Percentiles rank a stretch among this genome's conserved stretches.
Evolutionary conservation across 345 rosid species (phyloP).

Genomic region (Passiflora organensis): DNA sequence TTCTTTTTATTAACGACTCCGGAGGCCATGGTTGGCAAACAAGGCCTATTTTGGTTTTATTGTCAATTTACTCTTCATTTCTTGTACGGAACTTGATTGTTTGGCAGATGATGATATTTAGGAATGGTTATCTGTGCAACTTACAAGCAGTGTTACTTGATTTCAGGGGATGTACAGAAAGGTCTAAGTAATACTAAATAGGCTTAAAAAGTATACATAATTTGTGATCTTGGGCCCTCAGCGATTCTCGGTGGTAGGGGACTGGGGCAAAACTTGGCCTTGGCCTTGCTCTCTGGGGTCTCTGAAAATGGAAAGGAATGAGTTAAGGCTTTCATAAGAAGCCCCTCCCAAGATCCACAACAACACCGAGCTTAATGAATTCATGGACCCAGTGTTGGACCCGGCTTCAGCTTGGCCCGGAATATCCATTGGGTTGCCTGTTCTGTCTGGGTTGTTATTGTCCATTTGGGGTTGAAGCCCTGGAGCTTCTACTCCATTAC

Average conservation of each 20-base stretch:
- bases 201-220: constrained; percentile 5
- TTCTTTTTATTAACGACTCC: too few relatives aligned
- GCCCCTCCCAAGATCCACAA: constrained; percentile 97
- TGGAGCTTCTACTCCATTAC: constrained; percentile 21
- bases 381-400: constrained; percentile 60
- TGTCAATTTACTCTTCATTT: too few relatives aligned
- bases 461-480: constrained; percentile 27
- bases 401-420: constrained; percentile 45
- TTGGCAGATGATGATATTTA: too few relatives aligned
- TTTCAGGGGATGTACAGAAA: neutral
- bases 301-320: constrained; percentile 83
- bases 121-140: too few relatives aligned
- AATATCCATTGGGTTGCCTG: constrained; percentile 38
- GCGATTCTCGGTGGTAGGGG: constrained; percentile 26
- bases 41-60: too few relatives aligned
- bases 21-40: too few relatives aligned
- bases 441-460: constrained; percentile 23
- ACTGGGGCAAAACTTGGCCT: constrained; percentile 48
- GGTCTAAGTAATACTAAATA: neutral
- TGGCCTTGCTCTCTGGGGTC: constrained; percentile 86
- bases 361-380: constrained; percentile 75
- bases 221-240: constrained; percentile 21
- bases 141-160: neutral
- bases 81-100: too few relatives aligned
- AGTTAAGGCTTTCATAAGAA: constrained; percentile 77